A percentile compares a stretch with the other conserved stretches of the same genome.
phyloP scores from a whole-genome alignment of 2,329 filamentous ascomycete genomes.

The Conoideocrella luteorostrata region DNA sequence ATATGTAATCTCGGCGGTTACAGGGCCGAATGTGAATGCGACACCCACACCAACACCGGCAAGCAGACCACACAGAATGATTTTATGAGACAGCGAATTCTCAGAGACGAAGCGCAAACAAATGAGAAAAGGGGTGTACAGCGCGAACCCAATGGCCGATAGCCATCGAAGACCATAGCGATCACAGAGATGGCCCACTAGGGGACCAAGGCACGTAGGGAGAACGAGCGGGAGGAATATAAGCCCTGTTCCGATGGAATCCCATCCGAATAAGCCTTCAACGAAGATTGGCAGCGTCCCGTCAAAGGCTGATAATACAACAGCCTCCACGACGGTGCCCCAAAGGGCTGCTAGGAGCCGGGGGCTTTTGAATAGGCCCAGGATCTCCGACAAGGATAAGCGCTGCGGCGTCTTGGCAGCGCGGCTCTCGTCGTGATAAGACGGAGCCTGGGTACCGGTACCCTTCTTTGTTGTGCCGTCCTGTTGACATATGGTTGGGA shows the following conservation, averaged over 20 bases:
- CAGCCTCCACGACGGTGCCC: conserved; percentile 27
- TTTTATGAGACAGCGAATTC: conserved; percentile 22
- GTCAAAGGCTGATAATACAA: conserved; percentile 26
- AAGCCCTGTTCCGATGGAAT: conserved; percentile 26
- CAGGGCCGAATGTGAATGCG: conserved; percentile 24
- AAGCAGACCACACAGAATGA: conserved; percentile 26
- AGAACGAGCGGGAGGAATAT: conserved; percentile 28
- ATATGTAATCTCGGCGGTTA: conserved; percentile 32
- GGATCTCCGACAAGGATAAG: conserved; percentile 13
- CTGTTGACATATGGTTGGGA: too few relatives aligned
- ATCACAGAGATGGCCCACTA: conserved; percentile 25
- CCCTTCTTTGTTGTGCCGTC: background rate
- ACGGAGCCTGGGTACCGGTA: background rate
- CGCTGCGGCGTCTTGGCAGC: background rate
- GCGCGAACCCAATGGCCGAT: conserved; percentile 24
- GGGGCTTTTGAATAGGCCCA: conserved; percentile 22
- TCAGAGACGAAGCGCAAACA: conserved; percentile 27
- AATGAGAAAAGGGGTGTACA: conserved; percentile 26
- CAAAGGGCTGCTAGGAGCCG: conserved; percentile 27
- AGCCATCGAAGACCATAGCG: conserved; percentile 29
- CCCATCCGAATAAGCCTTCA: conserved; percentile 23
- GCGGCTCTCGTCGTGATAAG: background rate
- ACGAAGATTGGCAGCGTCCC: conserved; percentile 27
- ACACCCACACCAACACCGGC: conserved; percentile 23
- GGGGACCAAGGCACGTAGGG: conserved; percentile 24